Evolutionary conservation across 1,139 yeast species (phyloP).

Genomic region (Candida tetrigidarum): DNA sequence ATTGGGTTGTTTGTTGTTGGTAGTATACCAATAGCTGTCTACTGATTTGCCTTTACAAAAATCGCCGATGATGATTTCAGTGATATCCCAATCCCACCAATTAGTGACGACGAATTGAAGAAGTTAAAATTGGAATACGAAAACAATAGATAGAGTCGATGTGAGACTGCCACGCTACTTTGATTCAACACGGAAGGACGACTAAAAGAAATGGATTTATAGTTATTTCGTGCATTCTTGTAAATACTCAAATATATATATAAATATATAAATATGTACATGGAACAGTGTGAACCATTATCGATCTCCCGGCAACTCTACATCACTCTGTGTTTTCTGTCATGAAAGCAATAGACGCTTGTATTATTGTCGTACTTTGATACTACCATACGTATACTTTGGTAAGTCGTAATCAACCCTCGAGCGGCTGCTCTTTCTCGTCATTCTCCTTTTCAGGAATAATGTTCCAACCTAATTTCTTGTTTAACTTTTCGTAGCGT

Average conservation of each 20-base stretch:
- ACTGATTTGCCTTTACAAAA: slow-evolving; percentile 71
- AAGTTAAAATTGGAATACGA: slow-evolving; percentile 73
- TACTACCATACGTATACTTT: too few species aligned
- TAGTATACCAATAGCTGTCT: slow-evolving; percentile 70
- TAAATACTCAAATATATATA: neutral
- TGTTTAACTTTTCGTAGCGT: slow-evolving; percentile 70
- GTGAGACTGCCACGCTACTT: neutral
- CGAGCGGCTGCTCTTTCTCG: slow-evolving; percentile 13
- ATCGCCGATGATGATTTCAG: slow-evolving; percentile 82
- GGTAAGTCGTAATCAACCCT: slow-evolving; percentile 8
- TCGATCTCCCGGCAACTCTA: too few species aligned
- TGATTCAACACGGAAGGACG: neutral
- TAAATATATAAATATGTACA: neutral
- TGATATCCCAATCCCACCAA: slow-evolving; percentile 93
- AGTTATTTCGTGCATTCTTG: slow-evolving; percentile 1
- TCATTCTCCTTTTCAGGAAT: slow-evolving; percentile 22
- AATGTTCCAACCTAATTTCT: slow-evolving; percentile 61
- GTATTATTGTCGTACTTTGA: too few species aligned
- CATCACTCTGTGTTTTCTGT: too few species aligned
- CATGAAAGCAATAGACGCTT: too few species aligned
- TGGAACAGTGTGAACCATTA: too few species aligned
- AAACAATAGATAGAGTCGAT: slow-evolving; percentile 30
- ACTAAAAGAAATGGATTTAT: neutral
- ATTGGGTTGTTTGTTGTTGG: slow-evolving; percentile 60
- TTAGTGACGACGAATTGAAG: slow-evolving; percentile 75